Conservation (phyloP, 1,139 yeast species). For the Debaryomycetaceae sp. region DNA sequence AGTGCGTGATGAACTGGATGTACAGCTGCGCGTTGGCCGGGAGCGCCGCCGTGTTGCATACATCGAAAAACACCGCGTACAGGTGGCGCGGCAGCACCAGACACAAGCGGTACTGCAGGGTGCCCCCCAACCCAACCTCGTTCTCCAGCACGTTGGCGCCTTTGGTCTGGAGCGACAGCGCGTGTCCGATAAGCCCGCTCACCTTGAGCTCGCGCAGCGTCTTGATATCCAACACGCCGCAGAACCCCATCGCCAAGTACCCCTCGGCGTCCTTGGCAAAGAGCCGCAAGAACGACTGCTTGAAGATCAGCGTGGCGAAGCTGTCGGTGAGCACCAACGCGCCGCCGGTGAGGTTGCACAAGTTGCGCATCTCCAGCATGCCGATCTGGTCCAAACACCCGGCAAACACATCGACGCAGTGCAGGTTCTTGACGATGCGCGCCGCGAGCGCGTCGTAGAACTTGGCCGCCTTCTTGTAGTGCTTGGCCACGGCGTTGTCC, state of each 20-base stretch:
- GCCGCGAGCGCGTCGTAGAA: conserved; percentile 78
- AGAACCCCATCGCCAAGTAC: conserved; percentile 80
- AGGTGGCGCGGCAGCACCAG: conserved; percentile 82
- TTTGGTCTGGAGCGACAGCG: conserved; percentile 64
- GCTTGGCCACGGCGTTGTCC: conserved; percentile 73
- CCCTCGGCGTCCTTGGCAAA: conserved; percentile 87
- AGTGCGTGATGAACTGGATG: conserved; percentile 70
- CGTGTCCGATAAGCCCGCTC: conserved; percentile 93
- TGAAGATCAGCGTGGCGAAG: conserved; percentile 93
- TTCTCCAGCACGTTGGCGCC: conserved; percentile 80
- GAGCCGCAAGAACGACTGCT: conserved; percentile 85
- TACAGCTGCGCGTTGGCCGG: conserved; percentile 51
- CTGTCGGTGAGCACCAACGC: conserved; percentile 88
- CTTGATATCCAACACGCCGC: conserved; percentile 78
- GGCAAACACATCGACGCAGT: conserved; percentile 88
- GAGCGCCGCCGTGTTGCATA: conserved; percentile 51
- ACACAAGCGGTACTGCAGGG: conserved; percentile 83
- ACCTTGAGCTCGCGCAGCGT: conserved; percentile 87
- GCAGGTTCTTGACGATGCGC: conserved; percentile 68
- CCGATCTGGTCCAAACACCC: conserved; percentile 99
- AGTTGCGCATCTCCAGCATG: conserved; percentile 89
- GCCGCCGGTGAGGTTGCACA: conserved; percentile 92
- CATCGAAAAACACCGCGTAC: conserved; percentile 84
- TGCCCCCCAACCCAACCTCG: conserved; percentile 90
- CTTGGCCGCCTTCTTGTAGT: conserved; percentile 84